These are phyloP conservation scores for Mycena haematopus DNA, from an alignment of 768 basidiomycete species.

Conservation along the genomic window DNA sequence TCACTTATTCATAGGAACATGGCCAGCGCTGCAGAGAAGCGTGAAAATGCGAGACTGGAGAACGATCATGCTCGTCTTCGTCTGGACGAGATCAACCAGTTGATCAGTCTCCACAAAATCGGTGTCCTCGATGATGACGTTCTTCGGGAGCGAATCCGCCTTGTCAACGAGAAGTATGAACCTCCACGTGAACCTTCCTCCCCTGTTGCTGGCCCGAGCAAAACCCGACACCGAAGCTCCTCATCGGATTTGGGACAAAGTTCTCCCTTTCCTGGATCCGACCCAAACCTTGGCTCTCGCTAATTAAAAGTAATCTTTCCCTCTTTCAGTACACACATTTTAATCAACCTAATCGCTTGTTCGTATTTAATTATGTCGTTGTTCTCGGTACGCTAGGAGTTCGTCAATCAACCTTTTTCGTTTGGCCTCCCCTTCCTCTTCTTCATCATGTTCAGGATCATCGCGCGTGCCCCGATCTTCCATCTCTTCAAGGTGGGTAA, in stretches of 20 bases:
- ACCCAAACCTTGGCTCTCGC: not conserved
- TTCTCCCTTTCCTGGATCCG: not conserved
- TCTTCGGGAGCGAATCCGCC: not conserved
- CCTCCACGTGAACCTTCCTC: not conserved
- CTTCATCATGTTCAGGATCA: conserved; percentile 13
- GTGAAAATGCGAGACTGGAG: not conserved
- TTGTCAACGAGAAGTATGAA: not conserved
- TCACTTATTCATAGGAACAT: not conserved
- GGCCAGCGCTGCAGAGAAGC: not conserved
- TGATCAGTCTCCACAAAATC: not conserved
- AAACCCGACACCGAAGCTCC: not conserved
- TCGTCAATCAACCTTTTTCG: conserved; percentile 31
- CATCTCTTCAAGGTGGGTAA: conserved; percentile 19
- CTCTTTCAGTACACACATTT: not conserved
- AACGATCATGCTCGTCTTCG: not conserved
- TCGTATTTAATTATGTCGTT: conserved; percentile 18
- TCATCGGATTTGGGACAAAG: too few relatives aligned
- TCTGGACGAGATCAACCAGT: not conserved
- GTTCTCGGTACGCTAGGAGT: conserved; percentile 26
- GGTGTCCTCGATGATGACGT: not conserved
- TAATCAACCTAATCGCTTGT: conserved; percentile 1
- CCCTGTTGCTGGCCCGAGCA: not conserved
- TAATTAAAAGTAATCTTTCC: not conserved
- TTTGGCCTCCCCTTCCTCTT: conserved; percentile 27
- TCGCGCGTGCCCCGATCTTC: conserved; percentile 23